Percentiles rank a stretch among this genome's conserved stretches.
These are phyloP conservation scores for Fusarium albosuccineum DNA, from an alignment of 2,329 filamentous ascomycete species.

Conservation along the genomic window DNA sequence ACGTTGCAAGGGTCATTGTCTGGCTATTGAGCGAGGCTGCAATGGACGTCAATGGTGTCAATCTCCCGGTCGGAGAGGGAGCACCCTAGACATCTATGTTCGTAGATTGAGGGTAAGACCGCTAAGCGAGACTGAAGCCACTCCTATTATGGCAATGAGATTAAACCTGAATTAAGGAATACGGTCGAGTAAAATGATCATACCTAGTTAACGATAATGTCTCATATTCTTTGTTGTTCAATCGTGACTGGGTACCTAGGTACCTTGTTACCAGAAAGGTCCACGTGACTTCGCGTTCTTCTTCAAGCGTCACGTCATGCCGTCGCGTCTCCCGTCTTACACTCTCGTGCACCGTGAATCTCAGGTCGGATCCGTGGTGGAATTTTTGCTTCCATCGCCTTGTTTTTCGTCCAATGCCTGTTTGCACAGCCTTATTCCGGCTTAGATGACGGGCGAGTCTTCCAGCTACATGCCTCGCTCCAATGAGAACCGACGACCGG, in stretches of 20 bases:
- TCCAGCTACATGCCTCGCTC: neutral
- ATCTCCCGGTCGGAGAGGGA: conserved; percentile 8
- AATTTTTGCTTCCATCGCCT: neutral
- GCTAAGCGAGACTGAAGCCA: too few relatives aligned
- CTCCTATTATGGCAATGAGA: too few relatives aligned
- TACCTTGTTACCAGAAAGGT: too few relatives aligned
- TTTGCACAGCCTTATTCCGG: neutral
- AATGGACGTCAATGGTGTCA: conserved; percentile 6
- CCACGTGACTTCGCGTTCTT: conserved; percentile 9
- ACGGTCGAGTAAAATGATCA: too few relatives aligned
- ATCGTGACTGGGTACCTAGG: too few relatives aligned
- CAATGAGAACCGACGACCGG: neutral
- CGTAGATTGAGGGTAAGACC: neutral
- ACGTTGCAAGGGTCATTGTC: conserved; percentile 13
- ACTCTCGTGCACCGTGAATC: neutral
- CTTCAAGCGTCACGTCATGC: neutral
- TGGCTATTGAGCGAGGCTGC: conserved; percentile 14
- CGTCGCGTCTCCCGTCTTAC: neutral
- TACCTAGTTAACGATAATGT: too few relatives aligned
- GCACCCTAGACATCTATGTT: neutral
- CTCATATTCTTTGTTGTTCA: too few relatives aligned
- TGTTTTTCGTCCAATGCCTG: neutral
- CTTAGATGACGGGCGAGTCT: neutral
- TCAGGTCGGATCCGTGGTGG: too few relatives aligned
- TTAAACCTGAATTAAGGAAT: too few relatives aligned